These are phyloP conservation scores for Cochlearia excelsa DNA, from an alignment of 345 rosid species.

Conservation along the genomic window DNA sequence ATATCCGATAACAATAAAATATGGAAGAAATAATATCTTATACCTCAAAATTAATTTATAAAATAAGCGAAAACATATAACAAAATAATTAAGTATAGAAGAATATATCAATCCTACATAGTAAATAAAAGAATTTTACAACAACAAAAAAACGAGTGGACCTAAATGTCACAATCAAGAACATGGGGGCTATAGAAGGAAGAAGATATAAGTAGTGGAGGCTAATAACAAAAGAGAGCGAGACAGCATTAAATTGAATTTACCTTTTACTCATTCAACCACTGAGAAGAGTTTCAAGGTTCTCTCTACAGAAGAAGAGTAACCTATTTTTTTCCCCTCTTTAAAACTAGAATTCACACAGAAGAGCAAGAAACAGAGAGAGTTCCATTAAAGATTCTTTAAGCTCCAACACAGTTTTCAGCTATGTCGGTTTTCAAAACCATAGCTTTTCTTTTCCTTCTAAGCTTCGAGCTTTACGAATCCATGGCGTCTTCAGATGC, in stretches of 20 bases:
- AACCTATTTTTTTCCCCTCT: constrained; percentile 10
- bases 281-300: constrained; percentile 33
- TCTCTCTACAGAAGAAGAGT: constrained; percentile 2
- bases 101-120: neutral
- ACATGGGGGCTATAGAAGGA: constrained; percentile 26
- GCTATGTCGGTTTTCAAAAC: constrained; percentile 37
- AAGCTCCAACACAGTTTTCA: constrained; percentile 33
- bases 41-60: no score
- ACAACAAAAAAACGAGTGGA: constrained; percentile 13
- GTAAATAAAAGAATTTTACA: neutral
- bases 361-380: constrained; percentile 11
- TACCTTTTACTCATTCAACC: constrained; percentile 25
- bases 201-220: constrained; percentile 23
- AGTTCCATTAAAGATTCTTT: neutral
- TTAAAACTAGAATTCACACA: constrained; percentile 19
- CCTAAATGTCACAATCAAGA: constrained; percentile 29
- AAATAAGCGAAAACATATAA: no score
- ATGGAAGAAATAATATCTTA: no score
- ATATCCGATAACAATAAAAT: no score
- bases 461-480: constrained; percentile 36
- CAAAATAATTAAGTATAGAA: neutral
- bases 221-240: constrained; percentile 18
- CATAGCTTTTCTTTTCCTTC: constrained; percentile 37
- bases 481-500: constrained; percentile 33
- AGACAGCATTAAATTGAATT: constrained; percentile 32